Percentiles rank a stretch among this genome's conserved stretches.
phyloP scores from a whole-genome alignment of 371 early-diverging fungal species.

The Rhizopus sp. region DNA sequence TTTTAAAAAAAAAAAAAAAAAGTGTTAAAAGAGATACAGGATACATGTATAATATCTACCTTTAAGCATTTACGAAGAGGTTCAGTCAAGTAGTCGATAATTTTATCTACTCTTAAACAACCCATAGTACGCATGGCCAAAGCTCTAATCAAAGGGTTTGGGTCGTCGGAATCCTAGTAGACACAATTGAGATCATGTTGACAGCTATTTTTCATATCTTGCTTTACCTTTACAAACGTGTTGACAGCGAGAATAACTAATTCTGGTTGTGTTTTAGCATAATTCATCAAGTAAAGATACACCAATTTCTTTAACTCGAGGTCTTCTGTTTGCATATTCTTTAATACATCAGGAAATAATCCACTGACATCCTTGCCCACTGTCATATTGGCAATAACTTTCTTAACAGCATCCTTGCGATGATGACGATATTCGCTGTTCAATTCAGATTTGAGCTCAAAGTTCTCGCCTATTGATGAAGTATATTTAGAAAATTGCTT shows the following conservation, averaged over 20 bases:
- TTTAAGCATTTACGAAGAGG: slow-evolving; percentile 85
- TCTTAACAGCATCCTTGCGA: slow-evolving; percentile 96
- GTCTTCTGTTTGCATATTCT: slow-evolving; percentile 99
- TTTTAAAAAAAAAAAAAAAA: neutral
- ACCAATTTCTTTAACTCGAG: slow-evolving; percentile 96
- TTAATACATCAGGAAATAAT: slow-evolving; percentile 93
- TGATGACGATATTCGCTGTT: slow-evolving; percentile 94
- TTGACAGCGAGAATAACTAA: slow-evolving; percentile 96
- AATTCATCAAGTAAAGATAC: slow-evolving; percentile 86
- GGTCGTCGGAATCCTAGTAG: slow-evolving; percentile 89
- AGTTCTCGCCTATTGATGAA: slow-evolving; percentile 83
- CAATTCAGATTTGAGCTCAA: slow-evolving; percentile 92
- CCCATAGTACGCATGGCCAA: slow-evolving; percentile 97
- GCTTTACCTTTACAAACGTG: slow-evolving; percentile 91
- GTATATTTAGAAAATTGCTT: neutral
- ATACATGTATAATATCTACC: slow-evolving; percentile 8
- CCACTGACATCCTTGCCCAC: slow-evolving; percentile 87
- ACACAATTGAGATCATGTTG: neutral
- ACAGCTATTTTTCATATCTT: neutral
- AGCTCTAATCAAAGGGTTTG: slow-evolving; percentile 93
- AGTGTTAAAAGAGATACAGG: neutral
- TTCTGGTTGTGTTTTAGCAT: slow-evolving; percentile 96
- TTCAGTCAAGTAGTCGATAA: slow-evolving; percentile 82
- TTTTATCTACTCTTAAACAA: slow-evolving; percentile 93
- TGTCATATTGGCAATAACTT: slow-evolving; percentile 94